Conservation (phyloP, 805 yeast species). For the Hanseniaspora singularis region DNA sequence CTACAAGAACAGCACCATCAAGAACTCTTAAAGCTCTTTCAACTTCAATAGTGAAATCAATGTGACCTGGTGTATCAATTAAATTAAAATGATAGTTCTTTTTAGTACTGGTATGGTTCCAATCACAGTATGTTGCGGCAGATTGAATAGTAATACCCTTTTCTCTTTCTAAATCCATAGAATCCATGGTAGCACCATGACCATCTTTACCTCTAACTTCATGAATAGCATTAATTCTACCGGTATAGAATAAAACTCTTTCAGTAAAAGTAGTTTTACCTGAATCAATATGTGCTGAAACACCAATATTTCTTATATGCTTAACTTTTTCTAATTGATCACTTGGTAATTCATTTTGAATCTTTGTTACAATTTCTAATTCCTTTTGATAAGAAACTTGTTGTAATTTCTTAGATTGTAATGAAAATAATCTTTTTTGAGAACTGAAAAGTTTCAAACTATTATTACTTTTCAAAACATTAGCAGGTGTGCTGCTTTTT, state of each 20-base stretch:
- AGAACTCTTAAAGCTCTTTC: constrained; percentile 96
- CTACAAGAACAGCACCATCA: constrained; percentile 96
- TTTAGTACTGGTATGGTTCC: constrained; percentile 40
- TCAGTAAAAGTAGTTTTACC: constrained; percentile 98
- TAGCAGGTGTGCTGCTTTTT: background rate
- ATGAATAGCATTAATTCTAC: constrained; percentile 91
- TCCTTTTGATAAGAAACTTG: constrained; percentile 54
- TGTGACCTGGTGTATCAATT: constrained; percentile 98
- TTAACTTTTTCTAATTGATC: constrained; percentile 41
- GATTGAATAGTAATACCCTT: constrained; percentile 98
- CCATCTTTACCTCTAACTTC: constrained; percentile 94
- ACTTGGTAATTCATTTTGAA: constrained; percentile 38
- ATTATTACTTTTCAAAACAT: background rate
- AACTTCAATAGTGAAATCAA: constrained; percentile 96
- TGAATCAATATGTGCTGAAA: constrained; percentile 95
- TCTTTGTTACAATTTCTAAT: constrained; percentile 51
- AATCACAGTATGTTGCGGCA: constrained; percentile 95
- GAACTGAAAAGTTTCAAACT: background rate
- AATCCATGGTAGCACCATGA: constrained; percentile 99
- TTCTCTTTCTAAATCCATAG: constrained; percentile 96
- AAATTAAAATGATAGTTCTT: constrained; percentile 82
- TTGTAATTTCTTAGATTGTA: no score
- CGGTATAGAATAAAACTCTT: constrained; percentile 90
- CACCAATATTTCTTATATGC: constrained; percentile 84
- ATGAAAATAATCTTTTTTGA: background rate